A percentile compares a stretch with the other conserved stretches of the same genome.
These are phyloP conservation scores for Elsinoe necatrix DNA, from an alignment of 2,329 filamentous ascomycete species.

Conservation along the genomic window DNA sequence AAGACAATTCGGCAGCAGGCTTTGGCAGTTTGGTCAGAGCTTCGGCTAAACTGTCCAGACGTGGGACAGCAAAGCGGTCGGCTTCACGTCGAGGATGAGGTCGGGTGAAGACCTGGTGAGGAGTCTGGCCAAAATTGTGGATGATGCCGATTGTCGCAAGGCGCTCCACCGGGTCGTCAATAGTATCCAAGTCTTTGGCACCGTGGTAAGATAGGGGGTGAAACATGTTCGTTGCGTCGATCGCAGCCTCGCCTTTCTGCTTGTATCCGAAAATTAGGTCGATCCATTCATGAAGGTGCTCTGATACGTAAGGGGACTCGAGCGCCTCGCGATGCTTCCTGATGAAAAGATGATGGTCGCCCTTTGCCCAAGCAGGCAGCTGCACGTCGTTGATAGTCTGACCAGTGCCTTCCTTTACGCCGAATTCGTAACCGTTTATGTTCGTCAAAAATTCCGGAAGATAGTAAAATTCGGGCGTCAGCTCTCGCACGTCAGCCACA, in stretches of 20 bases:
- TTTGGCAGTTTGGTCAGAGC: slow-evolving; percentile 70
- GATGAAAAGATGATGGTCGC: slow-evolving; percentile 91
- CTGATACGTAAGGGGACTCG: slow-evolving; percentile 85
- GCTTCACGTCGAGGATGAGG: slow-evolving; percentile 65
- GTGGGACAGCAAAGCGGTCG: slow-evolving; percentile 50
- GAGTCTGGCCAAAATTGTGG: slow-evolving; percentile 97
- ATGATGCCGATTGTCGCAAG: slow-evolving; percentile 90
- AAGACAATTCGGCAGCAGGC: slow-evolving; percentile 65
- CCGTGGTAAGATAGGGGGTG: slow-evolving; percentile 93
- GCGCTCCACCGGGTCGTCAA: slow-evolving; percentile 78
- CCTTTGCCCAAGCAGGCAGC: slow-evolving; percentile 94
- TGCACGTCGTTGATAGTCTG: slow-evolving; percentile 75
- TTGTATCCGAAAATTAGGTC: slow-evolving; percentile 92
- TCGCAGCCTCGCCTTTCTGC: slow-evolving; percentile 82
- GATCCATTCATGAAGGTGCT: slow-evolving; percentile 88
- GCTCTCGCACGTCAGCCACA: slow-evolving; percentile 86
- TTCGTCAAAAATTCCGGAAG: slow-evolving; percentile 93
- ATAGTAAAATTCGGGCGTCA: slow-evolving; percentile 97
- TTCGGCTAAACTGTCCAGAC: slow-evolving; percentile 70
- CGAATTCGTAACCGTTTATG: slow-evolving; percentile 89
- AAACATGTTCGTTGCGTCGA: slow-evolving; percentile 91
- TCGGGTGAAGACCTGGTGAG: slow-evolving; percentile 82
- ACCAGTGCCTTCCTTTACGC: slow-evolving; percentile 69
- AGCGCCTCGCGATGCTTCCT: slow-evolving; percentile 91
- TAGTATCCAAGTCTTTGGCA: slow-evolving; percentile 83